Conservation (phyloP, 495 filamentous ascomycete genomes). For the Neurospora terricola region DNA sequence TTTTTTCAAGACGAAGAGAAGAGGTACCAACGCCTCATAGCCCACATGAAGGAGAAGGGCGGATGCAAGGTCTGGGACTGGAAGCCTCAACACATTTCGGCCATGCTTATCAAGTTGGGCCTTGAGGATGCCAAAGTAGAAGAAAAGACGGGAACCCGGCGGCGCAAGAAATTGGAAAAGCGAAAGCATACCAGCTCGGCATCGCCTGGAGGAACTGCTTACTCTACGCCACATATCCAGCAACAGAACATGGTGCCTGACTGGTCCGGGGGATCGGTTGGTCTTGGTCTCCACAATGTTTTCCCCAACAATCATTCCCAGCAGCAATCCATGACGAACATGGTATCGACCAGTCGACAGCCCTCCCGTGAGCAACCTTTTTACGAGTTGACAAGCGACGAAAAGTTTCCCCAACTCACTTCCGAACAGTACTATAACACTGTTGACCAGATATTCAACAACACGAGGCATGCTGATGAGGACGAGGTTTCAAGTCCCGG, state of each 20-base stretch:
- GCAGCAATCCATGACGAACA: background rate
- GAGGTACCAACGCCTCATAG: slow-evolving; percentile 22
- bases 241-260: slow-evolving; percentile 11
- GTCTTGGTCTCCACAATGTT: background rate
- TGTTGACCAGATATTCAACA: slow-evolving; percentile 31
- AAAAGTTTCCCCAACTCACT: slow-evolving; percentile 11
- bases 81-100: slow-evolving; percentile 27
- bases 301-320: background rate
- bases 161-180: slow-evolving; percentile 24
- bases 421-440: slow-evolving; percentile 32
- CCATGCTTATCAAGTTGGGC: slow-evolving; percentile 29
- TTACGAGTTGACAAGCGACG: slow-evolving; percentile 14
- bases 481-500: background rate
- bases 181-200: slow-evolving; percentile 21
- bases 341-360: background rate
- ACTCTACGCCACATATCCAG: background rate
- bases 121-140: slow-evolving; percentile 21
- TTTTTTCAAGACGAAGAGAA: slow-evolving; percentile 22
- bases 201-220: background rate
- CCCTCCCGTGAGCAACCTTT: background rate
- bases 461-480: background rate
- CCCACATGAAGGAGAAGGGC: slow-evolving; percentile 28
- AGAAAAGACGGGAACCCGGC: slow-evolving; percentile 19
- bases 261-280: slow-evolving; percentile 10
- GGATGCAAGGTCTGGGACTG: slow-evolving; percentile 28